Percentiles rank a stretch among this genome's conserved stretches.
Conservation (phyloP, 2,329 filamentous ascomycete species). For the Diaporthe batatas region DNA sequence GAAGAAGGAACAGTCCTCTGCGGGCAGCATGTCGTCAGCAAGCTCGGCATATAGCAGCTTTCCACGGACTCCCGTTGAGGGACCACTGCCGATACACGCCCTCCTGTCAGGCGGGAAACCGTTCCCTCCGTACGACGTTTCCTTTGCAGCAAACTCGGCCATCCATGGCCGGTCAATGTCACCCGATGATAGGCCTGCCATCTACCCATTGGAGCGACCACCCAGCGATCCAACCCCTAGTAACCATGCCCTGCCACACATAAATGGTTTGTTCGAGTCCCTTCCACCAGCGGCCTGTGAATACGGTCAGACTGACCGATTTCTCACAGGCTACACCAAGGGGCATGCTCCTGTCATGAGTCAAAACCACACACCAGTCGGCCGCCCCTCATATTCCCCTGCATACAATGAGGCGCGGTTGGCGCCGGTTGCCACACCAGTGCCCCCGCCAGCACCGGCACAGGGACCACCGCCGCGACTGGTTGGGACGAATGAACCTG, state of each 20-base stretch:
- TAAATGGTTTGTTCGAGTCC: conserved; percentile 41
- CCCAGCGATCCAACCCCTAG: conserved; percentile 31
- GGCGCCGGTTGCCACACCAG: conserved; percentile 40
- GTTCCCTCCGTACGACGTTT: conserved; percentile 38
- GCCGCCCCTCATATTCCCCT: conserved; percentile 37
- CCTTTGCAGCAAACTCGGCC: conserved; percentile 23
- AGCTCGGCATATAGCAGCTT: conserved; percentile 52
- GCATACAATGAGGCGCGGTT: conserved; percentile 25
- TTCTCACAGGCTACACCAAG: conserved; percentile 44
- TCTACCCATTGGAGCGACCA: conserved; percentile 27
- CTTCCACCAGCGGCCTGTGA: not conserved
- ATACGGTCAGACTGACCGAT: not conserved
- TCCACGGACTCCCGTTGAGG: conserved; percentile 63
- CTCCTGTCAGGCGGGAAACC: conserved; percentile 55
- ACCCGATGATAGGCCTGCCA: conserved; percentile 40
- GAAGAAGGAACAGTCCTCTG: conserved; percentile 61
- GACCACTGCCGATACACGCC: conserved; percentile 67
- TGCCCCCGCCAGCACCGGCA: conserved; percentile 13
- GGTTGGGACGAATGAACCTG: conserved; percentile 48
- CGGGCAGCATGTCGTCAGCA: conserved; percentile 57
- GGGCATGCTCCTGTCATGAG: conserved; percentile 31
- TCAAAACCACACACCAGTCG: not conserved
- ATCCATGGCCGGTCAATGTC: conserved; percentile 39
- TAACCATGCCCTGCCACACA: conserved; percentile 37
- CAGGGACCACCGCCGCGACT: conserved; percentile 35